Base-by-base conservation (phyloP, 192 early-diverging fungal genomes). In the Funneliformis geosporum region DNA sequence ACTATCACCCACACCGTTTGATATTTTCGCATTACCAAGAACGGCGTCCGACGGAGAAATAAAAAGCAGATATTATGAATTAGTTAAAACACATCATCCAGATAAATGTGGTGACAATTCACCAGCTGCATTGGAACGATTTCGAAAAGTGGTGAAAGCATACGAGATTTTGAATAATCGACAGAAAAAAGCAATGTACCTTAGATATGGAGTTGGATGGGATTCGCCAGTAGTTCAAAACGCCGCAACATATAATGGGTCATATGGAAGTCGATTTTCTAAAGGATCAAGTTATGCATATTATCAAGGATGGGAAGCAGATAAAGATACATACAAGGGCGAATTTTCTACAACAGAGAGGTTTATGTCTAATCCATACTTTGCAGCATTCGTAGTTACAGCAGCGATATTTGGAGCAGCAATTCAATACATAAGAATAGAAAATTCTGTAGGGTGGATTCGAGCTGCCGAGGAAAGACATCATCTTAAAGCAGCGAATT, bases 61-160 rank as follows among this genome's bases (percentile, higher is more conserved):
- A 50, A 84, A 84, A 55, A 71, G 76, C 10, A 68, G 71, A 40
- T 84, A 84, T 60, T 80, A 80, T 76, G 79, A 79, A 50, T 62
- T 84, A 4, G 80, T 75, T 14, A 84, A 84, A 62, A n/a, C 44
- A 44, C 50, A 77, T 50, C 83, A 84, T 46, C 83, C 83, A 4
- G 83, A 84, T 66, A 59, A n/a, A n/a, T 40, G 42, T 47, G 23
- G 62, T 23, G 61, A 80, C 10, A 71, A 60, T 40, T 77, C 76
- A 27, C 38, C 65, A n/a, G n/a, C n/a, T n/a, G n/a, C n/a, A n/a
- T n/a, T n/a, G 7, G 70, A 60, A n/a, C 21, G 23, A 59, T 84
- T 84, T 75, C 74, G 73, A 43, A 67, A 82, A 74, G 50, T 84
- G 12, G 61, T 69, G 8, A 61, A 72, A 44, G 83, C 83, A 46